Evolutionary conservation across 179 eudicot species (phyloP), one percentile per base, ranked within the genome.

Genomic region (Silene noctiflora): DNA sequence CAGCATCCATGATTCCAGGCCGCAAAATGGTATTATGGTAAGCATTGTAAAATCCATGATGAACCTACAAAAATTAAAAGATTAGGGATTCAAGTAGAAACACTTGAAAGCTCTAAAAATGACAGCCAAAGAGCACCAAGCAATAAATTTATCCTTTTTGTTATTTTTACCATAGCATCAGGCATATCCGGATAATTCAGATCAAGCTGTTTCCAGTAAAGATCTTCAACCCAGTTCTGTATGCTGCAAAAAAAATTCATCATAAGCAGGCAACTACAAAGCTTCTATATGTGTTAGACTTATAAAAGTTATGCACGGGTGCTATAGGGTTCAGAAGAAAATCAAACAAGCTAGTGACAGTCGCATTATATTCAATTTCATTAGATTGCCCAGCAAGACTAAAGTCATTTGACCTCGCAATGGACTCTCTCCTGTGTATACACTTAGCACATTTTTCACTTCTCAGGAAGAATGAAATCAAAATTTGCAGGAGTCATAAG

Each of bases 121-220:
- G 31, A 71, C 10, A 8, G 68, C 1, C 58, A 14, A 53, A 68
- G 42, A 66, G 48, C 21, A n/a, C 17, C 81, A 29, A 12, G 44
- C 48, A 66, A 29, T 4, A 7, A 71, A 33, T 21, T 63, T 51
- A 2, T n/a, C 48, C 6, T 53, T 60, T 65, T 4, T 69, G 78
- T 48, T 51, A 48, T 56, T 77, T 76, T 53, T 73, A 93, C 99
- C 98, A 88, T 91, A 19, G 98, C 97, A 78, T 85, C 91, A 71
- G 94, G 87, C 84, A 84, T 84, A 73, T 89, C 96, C 46, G 99
- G 99, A 76, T 88, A 95, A 61, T 91, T 81, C 21, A 88, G 77
- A 81, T 93, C 96, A 72, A 95, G 97, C 78, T 95, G 96, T 84
- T 93, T 95, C 99, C 98, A 95, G 86, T 79, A 95, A 73, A 95